A percentile compares a stretch with the other conserved stretches of the same genome.
These are phyloP conservation scores for Leccinum angustisporum DNA, from an alignment of 1,284 basidiomycete species.

Conservation along the genomic window DNA sequence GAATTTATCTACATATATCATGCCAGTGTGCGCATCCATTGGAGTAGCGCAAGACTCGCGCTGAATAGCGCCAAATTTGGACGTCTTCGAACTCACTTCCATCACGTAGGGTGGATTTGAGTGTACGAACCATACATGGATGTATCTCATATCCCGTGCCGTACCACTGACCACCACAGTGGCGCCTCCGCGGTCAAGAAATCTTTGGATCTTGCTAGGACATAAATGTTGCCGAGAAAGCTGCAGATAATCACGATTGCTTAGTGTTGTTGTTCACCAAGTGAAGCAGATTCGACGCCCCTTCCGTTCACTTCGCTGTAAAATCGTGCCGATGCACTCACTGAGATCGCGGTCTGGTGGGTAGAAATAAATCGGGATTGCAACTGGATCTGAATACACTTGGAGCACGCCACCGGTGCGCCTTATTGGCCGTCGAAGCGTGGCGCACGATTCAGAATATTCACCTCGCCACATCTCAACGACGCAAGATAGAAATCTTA, in stretches of 20 bases:
- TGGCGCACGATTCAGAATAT: too few relatives aligned
- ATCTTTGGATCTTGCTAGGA: background rate
- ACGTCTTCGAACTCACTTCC: background rate
- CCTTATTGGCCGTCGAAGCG: too few relatives aligned
- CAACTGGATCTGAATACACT: too few relatives aligned
- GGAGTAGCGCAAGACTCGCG: too few relatives aligned
- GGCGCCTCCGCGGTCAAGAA: background rate
- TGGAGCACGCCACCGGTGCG: too few relatives aligned
- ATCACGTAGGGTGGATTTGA: background rate
- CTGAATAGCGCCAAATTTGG: background rate
- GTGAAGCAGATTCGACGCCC: background rate
- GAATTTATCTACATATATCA: background rate
- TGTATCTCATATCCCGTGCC: background rate
- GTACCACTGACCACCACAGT: background rate
- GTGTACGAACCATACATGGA: background rate
- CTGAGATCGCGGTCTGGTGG: too few relatives aligned
- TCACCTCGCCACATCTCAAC: too few relatives aligned
- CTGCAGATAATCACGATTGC: background rate
- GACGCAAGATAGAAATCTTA: too few relatives aligned
- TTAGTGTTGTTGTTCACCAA: background rate
- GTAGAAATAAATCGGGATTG: too few relatives aligned
- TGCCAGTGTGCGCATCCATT: background rate
- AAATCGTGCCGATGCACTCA: too few relatives aligned
- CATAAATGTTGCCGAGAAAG: background rate
- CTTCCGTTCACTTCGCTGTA: background rate